Percentiles rank a stretch among this genome's conserved stretches.
phyloP scores from a whole-genome alignment of 768 basidiomycete species.

The Candolleomyces efflorescens region DNA sequence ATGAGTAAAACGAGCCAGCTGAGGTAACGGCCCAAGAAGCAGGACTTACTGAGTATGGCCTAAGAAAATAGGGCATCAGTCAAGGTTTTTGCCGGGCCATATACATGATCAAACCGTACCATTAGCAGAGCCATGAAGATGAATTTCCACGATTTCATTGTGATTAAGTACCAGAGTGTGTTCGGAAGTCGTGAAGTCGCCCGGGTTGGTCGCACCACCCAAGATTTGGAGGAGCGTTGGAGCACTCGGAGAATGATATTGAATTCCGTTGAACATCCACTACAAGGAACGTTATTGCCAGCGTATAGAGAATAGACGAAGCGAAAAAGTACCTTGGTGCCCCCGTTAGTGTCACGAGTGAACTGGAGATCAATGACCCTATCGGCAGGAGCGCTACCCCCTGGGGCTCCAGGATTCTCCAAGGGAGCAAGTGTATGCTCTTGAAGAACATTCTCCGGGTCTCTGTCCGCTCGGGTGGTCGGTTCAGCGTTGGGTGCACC shows the following conservation, averaged over 20 bases:
- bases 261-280: constrained; percentile 30
- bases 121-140: constrained; percentile 21
- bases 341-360: not conserved
- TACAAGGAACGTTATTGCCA: not conserved
- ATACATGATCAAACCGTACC: constrained; percentile 9
- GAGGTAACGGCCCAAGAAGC: no score
- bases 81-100: no score
- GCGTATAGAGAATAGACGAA: not conserved
- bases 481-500: constrained; percentile 30
- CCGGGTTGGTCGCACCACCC: constrained; percentile 13
- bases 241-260: constrained; percentile 21
- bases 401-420: constrained; percentile 14
- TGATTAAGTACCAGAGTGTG: constrained; percentile 23
- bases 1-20: no score
- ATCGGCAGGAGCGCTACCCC: constrained; percentile 13
- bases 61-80: no score
- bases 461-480: constrained; percentile 13
- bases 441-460: constrained; percentile 3
- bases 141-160: constrained; percentile 22
- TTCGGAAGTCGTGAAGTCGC: constrained; percentile 22
- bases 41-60: not conserved
- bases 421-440: constrained; percentile 10
- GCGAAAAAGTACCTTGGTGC: not conserved
- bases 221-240: constrained; percentile 26
- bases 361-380: constrained; percentile 7